Conservation (phyloP, 495 filamentous ascomycete species). For the Penicillium crystallinum region DNA sequence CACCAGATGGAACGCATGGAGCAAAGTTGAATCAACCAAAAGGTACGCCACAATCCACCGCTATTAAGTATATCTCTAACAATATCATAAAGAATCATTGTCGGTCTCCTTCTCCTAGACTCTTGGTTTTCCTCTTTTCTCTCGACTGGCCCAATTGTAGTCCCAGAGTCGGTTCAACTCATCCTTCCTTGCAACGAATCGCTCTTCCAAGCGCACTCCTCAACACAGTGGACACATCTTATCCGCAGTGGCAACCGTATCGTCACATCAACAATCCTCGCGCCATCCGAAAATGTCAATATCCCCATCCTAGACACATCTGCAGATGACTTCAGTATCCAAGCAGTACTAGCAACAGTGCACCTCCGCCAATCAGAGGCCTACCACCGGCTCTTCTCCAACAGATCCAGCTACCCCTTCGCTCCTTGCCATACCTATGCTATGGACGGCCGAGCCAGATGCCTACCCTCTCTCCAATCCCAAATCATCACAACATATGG, state of each 20-base stretch:
- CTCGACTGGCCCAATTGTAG: conserved; percentile 44
- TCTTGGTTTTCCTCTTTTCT: conserved; percentile 49
- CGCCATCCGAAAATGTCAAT: conserved; percentile 34
- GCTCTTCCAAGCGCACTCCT: conserved; percentile 42
- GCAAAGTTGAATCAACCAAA: conserved; percentile 47
- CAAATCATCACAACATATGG: conserved; percentile 39
- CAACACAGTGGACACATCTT: conserved; percentile 45
- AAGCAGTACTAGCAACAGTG: conserved; percentile 36
- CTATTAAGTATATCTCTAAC: not conserved
- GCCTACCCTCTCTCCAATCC: conserved; percentile 34
- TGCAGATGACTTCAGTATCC: conserved; percentile 36
- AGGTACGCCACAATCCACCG: conserved; percentile 23
- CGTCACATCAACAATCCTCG: conserved; percentile 35
- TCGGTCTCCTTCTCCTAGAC: conserved; percentile 46
- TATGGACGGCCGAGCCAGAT: conserved; percentile 40
- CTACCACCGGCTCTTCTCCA: conserved; percentile 43
- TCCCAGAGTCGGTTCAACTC: conserved; percentile 44
- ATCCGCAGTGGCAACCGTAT: conserved; percentile 35
- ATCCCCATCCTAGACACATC: conserved; percentile 33
- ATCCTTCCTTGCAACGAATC: conserved; percentile 43
- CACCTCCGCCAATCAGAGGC: conserved; percentile 42
- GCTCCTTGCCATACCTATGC: conserved; percentile 43
- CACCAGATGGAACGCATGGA: conserved; percentile 50
- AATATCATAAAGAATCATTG: conserved; percentile 28
- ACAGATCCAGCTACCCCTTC: conserved; percentile 36